Conservation (phyloP, 306 rosid species). For the Adenanthera pavonina region DNA sequence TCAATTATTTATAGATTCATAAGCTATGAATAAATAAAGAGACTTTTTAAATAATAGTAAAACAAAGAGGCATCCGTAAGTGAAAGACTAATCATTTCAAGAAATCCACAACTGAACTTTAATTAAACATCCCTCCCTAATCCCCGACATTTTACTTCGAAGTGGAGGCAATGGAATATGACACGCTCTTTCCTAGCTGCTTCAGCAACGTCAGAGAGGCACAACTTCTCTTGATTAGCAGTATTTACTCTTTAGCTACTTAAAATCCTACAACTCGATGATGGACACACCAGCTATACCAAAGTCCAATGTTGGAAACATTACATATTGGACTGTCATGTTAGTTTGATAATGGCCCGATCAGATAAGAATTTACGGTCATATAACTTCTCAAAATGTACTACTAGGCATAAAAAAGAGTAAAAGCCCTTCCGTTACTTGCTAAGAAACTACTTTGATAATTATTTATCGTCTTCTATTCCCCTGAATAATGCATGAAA, state of each 20-base stretch:
- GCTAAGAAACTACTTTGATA: background rate
- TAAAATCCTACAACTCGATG: background rate
- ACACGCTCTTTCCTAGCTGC: background rate
- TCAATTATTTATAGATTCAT: background rate
- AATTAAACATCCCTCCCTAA: background rate
- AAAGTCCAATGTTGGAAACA: background rate
- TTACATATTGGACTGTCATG: background rate
- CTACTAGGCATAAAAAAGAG: background rate
- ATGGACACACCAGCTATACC: background rate
- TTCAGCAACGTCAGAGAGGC: background rate
- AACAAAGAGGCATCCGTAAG: background rate
- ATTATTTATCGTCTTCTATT: background rate
- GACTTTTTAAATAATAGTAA: background rate
- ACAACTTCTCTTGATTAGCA: background rate
- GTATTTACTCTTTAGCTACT: background rate
- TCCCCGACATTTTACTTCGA: background rate
- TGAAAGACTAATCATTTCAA: background rate
- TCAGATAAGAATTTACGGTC: background rate
- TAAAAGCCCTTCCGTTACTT: background rate
- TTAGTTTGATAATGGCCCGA: background rate
- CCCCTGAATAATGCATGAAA: background rate
- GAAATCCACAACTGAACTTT: background rate
- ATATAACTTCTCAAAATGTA: background rate
- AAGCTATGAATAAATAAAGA: background rate
- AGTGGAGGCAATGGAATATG: background rate